Conservation (phyloP, 495 filamentous ascomycete species). For the Stereocaulon alpinum region DNA sequence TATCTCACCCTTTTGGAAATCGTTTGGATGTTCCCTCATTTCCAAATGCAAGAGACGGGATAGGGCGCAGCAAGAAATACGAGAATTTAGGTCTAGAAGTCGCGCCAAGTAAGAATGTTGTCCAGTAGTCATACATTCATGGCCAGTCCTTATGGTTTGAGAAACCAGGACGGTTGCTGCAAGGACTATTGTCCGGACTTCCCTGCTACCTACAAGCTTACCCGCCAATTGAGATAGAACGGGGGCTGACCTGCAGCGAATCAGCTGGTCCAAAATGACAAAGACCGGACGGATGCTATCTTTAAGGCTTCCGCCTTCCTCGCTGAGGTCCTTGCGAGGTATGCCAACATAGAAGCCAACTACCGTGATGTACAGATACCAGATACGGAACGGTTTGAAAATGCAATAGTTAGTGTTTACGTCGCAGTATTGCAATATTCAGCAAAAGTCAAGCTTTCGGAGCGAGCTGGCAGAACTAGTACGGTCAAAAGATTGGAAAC, state of each 20-base stretch:
- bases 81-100: too few relatives aligned
- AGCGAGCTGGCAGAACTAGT: neutral
- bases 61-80: too few relatives aligned
- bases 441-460: neutral
- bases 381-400: conserved; percentile 2
- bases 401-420: conserved; percentile 6
- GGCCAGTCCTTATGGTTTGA: too few relatives aligned
- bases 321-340: conserved; percentile 1
- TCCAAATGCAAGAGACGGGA: too few relatives aligned
- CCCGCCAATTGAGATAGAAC: neutral
- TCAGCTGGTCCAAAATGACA: conserved; percentile 7
- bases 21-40: too few relatives aligned
- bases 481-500: too few relatives aligned
- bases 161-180: too few relatives aligned
- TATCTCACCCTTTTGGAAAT: too few relatives aligned
- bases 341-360: conserved; percentile 1
- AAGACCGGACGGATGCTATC: neutral
- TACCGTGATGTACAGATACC: conserved; percentile 1
- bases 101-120: too few relatives aligned
- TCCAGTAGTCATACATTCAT: too few relatives aligned
- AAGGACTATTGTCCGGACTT: too few relatives aligned
- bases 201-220: too few relatives aligned
- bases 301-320: neutral
- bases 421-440: conserved; percentile 6
- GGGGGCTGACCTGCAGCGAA: neutral